These are phyloP conservation scores for Hypomyces perniciosus DNA, from an alignment of 2,329 filamentous ascomycete species.

Conservation along the genomic window DNA sequence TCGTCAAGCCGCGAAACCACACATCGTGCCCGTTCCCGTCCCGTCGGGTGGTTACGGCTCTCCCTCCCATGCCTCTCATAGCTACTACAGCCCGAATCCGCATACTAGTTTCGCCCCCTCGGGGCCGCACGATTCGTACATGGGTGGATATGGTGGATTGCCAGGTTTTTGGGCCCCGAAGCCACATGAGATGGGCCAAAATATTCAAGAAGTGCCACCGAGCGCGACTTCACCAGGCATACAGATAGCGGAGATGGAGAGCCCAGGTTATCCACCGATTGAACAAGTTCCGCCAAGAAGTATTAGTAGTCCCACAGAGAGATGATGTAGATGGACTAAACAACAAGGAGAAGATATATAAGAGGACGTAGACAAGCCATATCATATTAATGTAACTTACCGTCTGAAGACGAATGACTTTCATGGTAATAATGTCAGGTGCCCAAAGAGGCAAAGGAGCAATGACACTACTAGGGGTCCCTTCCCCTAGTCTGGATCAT, in stretches of 20 bases:
- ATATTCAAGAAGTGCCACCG: not conserved
- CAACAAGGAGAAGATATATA: no score
- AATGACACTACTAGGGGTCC: no score
- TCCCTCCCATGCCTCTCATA: conserved; percentile 5
- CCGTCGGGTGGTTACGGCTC: conserved; percentile 1
- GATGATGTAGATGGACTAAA: no score
- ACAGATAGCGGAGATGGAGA: conserved; percentile 16
- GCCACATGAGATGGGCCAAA: conserved; percentile 10
- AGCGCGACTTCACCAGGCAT: not conserved
- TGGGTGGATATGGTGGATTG: conserved; percentile 2
- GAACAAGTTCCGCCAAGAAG: no score
- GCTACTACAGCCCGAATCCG: conserved; percentile 6
- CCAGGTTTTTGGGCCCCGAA: conserved; percentile 8
- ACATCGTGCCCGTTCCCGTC: conserved; percentile 7
- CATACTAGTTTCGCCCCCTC: conserved; percentile 8
- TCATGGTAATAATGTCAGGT: no score
- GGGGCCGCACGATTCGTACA: conserved; percentile 10
- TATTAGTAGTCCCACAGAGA: no score
- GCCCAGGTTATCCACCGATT: not conserved
- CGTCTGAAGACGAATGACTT: no score
- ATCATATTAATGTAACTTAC: no score
- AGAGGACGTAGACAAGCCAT: no score
- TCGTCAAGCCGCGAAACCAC: conserved; percentile 8
- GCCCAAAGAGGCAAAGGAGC: no score
- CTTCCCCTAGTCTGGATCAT: no score